Percentiles rank a stretch among this genome's conserved stretches.
These are phyloP conservation scores for Axilococcus clingmanii DNA, from an alignment of 139 green algal species.

Conservation along the genomic window DNA sequence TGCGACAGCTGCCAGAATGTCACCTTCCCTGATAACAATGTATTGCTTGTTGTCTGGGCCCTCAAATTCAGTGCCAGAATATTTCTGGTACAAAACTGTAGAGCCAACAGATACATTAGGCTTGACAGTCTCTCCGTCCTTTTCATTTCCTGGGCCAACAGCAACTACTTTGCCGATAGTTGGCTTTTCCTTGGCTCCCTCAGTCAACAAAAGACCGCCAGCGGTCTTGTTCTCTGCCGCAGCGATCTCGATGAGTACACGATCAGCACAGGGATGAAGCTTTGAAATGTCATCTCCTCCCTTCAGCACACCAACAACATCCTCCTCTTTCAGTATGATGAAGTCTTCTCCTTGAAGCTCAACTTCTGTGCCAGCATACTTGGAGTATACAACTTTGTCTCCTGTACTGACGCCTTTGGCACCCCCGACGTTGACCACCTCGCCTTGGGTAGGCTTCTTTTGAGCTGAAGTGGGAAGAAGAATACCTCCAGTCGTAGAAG, in stretches of 20 bases:
- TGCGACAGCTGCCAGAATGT: slow-evolving; percentile 69
- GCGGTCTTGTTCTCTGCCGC: slow-evolving; percentile 62
- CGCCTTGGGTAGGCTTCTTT: slow-evolving; percentile 70
- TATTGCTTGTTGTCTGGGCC: slow-evolving; percentile 40
- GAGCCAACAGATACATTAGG: slow-evolving; percentile 52
- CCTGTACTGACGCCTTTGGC: slow-evolving; percentile 46
- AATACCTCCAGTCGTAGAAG: slow-evolving; percentile 77
- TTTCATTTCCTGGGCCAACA: slow-evolving; percentile 55
- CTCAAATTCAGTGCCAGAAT: slow-evolving; percentile 77
- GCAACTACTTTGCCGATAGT: slow-evolving; percentile 78
- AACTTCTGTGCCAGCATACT: slow-evolving; percentile 92
- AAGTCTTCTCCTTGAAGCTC: slow-evolving; percentile 57
- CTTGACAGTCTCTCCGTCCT: slow-evolving; percentile 37
- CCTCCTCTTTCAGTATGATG: slow-evolving; percentile 81
- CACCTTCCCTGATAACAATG: slow-evolving; percentile 76
- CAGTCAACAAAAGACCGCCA: slow-evolving; percentile 79
- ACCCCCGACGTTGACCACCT: slow-evolving; percentile 34
- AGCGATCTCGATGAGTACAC: slow-evolving; percentile 47
- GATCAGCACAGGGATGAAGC: slow-evolving; percentile 47
- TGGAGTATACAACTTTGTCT: slow-evolving; percentile 89
- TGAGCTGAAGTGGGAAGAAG: slow-evolving; percentile 72
- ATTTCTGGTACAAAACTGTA: slow-evolving; percentile 81
- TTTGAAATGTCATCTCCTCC: slow-evolving; percentile 36
- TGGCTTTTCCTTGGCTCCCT: slow-evolving; percentile 72
- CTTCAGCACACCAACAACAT: slow-evolving; percentile 51